A percentile compares a stretch with the other conserved stretches of the same genome.
These are phyloP conservation scores for Nissolia schottii DNA, from an alignment of 306 rosid genomes.

Conservation along the genomic window DNA sequence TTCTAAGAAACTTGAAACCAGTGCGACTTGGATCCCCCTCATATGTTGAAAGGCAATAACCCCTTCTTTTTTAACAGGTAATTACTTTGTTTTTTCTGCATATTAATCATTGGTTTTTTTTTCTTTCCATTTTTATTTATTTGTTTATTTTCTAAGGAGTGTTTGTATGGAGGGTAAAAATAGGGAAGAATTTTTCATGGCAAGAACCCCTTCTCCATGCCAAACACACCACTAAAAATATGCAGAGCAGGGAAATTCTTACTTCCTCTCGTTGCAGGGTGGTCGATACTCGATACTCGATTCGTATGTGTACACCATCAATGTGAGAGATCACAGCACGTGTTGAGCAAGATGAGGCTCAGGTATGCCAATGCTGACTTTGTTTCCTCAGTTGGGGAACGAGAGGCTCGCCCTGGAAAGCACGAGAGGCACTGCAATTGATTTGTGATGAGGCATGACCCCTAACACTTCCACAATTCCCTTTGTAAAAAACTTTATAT, in stretches of 20 bases:
- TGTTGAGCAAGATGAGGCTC: slow-evolving; percentile 18
- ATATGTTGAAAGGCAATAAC: slow-evolving; percentile 16
- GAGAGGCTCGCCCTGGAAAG: background rate
- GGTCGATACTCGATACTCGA: background rate
- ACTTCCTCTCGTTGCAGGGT: slow-evolving; percentile 25
- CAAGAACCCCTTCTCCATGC: too few relatives aligned
- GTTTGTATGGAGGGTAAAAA: too few relatives aligned
- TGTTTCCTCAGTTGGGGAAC: background rate
- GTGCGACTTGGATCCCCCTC: slow-evolving; percentile 57
- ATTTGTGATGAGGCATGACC: background rate
- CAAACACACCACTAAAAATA: too few relatives aligned
- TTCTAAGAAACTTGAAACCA: slow-evolving; percentile 53
- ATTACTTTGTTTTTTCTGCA: background rate
- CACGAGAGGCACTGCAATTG: background rate
- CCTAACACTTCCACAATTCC: too few relatives aligned
- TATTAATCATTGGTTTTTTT: background rate
- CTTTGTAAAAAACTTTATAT: too few relatives aligned
- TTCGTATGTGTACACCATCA: background rate
- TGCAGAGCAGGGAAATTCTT: background rate
- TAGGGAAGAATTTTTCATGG: too few relatives aligned
- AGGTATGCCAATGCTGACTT: background rate
- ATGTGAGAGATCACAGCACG: background rate
- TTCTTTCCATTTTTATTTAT: background rate
- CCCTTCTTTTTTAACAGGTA: slow-evolving; percentile 30
- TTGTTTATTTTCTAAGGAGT: background rate